phyloP scores from a whole-genome alignment of 352 stramenopile genomes.

The Globisporangium megalacanthum region DNA sequence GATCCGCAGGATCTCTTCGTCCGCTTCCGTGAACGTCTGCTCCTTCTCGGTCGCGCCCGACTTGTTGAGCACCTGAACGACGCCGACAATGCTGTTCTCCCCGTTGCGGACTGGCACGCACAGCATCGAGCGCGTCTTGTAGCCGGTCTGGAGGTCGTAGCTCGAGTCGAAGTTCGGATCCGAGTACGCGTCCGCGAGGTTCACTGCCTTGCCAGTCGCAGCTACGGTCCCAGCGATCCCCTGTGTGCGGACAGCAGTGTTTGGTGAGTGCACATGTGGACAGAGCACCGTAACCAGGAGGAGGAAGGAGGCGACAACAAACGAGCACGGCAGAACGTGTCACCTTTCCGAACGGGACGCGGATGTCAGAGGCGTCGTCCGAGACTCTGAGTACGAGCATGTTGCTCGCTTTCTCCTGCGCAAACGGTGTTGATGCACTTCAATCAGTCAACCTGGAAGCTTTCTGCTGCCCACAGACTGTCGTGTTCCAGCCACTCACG shows the following conservation, averaged over 20 bases:
- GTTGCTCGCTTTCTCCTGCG: conserved; percentile 62
- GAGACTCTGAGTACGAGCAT: conserved; percentile 84
- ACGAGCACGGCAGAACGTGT: neutral
- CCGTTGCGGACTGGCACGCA: conserved; percentile 85
- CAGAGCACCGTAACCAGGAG: neutral
- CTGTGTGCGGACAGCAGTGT: conserved; percentile 12
- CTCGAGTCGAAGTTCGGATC: conserved; percentile 90
- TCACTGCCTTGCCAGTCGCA: conserved; percentile 70
- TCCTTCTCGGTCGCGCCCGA: conserved; percentile 51
- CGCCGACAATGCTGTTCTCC: conserved; percentile 75
- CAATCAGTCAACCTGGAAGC: too few species aligned
- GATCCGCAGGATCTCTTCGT: conserved; percentile 87
- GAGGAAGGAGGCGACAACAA: too few species aligned
- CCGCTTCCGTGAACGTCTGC: conserved; percentile 67
- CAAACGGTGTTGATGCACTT: neutral
- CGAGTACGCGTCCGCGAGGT: conserved; percentile 92
- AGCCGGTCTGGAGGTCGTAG: conserved; percentile 90
- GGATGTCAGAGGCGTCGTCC: conserved; percentile 82
- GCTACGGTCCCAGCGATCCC: conserved; percentile 88
- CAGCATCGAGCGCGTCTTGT: conserved; percentile 90
- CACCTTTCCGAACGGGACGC: conserved; percentile 74
- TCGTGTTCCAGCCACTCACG: conserved; percentile 17
- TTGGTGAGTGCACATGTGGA: neutral
- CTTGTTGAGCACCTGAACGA: conserved; percentile 90
- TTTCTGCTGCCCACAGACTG: neutral